Evolutionary conservation across 2,329 filamentous ascomycete genomes (phyloP), one percentile per base, ranked within the genome.

Genomic region (Dothideomycetes sp.): DNA sequence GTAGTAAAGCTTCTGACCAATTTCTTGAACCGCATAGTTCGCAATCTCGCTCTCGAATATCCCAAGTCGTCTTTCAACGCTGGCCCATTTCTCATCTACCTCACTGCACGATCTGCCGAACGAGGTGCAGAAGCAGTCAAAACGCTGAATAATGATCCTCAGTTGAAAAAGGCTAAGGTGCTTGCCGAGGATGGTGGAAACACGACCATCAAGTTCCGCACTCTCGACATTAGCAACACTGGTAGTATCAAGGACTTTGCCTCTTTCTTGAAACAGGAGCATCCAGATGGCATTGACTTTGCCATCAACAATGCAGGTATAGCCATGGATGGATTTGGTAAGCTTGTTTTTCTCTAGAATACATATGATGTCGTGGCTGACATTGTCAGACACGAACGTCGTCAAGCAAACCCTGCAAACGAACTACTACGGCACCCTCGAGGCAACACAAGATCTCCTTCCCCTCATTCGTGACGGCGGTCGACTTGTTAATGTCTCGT

Each of bases 271-370:
- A 59, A 62, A 45, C 50, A 61, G 34, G 51, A 63, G 19, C 68
- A 73, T 43, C 60, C 61, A 2, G 59, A 68, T 5, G 68, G 69
- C 3, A 59, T 73, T 22, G 70, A 73, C 42, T 61, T 72, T 29
- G 55, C 73, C 9, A 64, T 73, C 53, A 74, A 74, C 54, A 74
- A 73, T 43, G 70, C 70, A 0, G 70, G 61, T 3, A 63, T 70
- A 31, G 66, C 65, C 1, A 49, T 69, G 55, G 46, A 65, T 4
- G 66, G 66, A 2, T 69, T 69, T 39, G 22, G 22, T 27, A 27
- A 27, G 22, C 22, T 12, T 27, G 7, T 27, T 27, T 12, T 7
- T 27, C 22, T 12, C 22, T 27, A 7, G 22, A 7, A 27, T 7
- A 7, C 7, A 27, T 12, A 27, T 27, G 22, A 59, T 63, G n/a